A percentile compares a stretch with the other conserved stretches of the same genome.
These are phyloP conservation scores for Penicillium sp. DNA, from an alignment of 2,329 filamentous ascomycete species.

Conservation along the genomic window DNA sequence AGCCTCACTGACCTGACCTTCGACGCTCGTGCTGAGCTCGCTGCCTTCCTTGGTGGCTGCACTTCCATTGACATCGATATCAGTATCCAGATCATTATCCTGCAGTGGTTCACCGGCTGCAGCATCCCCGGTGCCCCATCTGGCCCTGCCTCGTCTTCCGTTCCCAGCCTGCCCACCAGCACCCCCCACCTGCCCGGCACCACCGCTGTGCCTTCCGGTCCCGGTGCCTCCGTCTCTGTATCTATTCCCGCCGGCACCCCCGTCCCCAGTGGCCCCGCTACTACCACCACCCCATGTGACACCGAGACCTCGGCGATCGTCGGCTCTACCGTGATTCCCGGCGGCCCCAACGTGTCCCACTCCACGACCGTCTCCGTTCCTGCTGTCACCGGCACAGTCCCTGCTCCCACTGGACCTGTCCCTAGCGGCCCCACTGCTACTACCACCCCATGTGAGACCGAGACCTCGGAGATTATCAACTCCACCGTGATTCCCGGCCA, in stretches of 20 bases:
- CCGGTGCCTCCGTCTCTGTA: constrained; percentile 6
- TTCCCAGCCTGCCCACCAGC: constrained; percentile 19
- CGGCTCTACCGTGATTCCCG: constrained; percentile 6
- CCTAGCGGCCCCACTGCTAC: constrained; percentile 8
- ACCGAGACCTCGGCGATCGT: constrained; percentile 6
- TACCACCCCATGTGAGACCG: constrained; percentile 11
- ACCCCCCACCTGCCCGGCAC: constrained; percentile 10
- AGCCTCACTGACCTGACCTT: constrained; percentile 32
- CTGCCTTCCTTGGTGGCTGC: constrained; percentile 37
- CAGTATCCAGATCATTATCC: constrained; percentile 51
- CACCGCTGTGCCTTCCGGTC: constrained; percentile 6
- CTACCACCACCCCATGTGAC: constrained; percentile 11
- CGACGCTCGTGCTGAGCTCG: constrained; percentile 35
- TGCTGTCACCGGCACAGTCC: constrained; percentile 9
- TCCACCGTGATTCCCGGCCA: constrained; percentile 6
- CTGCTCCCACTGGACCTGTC: not conserved
- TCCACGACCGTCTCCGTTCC: constrained; percentile 4
- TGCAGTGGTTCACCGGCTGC: constrained; percentile 40
- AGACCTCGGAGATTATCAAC: constrained; percentile 3
- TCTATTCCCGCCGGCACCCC: not conserved
- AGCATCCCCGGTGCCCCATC: constrained; percentile 23
- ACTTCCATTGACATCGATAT: constrained; percentile 26
- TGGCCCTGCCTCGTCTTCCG: constrained; percentile 14
- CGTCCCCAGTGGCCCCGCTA: not conserved
- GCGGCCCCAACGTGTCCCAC: not conserved